Conservation (phyloP, 306 rosid genomes). For the Acmispon strigosus region DNA sequence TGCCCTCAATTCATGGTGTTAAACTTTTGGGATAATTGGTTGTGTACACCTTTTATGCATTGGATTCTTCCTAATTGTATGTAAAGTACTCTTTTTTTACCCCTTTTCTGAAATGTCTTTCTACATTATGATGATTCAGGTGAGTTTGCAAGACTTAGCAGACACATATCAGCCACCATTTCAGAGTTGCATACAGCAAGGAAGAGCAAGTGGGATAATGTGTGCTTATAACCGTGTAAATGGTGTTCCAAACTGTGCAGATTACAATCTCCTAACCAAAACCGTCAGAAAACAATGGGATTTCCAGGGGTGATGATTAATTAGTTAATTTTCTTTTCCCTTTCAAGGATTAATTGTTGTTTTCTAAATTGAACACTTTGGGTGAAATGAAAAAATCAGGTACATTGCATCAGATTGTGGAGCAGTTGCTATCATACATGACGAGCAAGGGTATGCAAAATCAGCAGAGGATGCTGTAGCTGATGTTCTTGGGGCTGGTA, state of each 20-base stretch:
- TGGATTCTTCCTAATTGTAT: not conserved
- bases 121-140: constrained; percentile 29
- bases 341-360: not conserved
- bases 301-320: constrained; percentile 56
- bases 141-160: constrained; percentile 66
- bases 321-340: too few species aligned
- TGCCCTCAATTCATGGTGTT: too few species aligned
- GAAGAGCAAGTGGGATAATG: constrained; percentile 83
- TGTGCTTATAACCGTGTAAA: constrained; percentile 85
- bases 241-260: constrained; percentile 88
- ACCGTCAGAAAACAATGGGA: constrained; percentile 62
- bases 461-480: constrained; percentile 73
- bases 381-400: constrained; percentile 27
- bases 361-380: not conserved
- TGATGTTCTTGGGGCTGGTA: constrained; percentile 80
- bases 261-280: constrained; percentile 51
- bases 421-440: constrained; percentile 60
- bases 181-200: constrained; percentile 60
- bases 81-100: not conserved
- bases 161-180: constrained; percentile 95
- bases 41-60: not conserved
- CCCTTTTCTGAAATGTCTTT: not conserved
- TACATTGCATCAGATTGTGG: constrained; percentile 86
- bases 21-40: too few species aligned
- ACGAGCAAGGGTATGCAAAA: constrained; percentile 49